Evolutionary conservation across 78 protist genomes (phyloP).

Genomic region (Anaeramoeba ignava): DNA sequence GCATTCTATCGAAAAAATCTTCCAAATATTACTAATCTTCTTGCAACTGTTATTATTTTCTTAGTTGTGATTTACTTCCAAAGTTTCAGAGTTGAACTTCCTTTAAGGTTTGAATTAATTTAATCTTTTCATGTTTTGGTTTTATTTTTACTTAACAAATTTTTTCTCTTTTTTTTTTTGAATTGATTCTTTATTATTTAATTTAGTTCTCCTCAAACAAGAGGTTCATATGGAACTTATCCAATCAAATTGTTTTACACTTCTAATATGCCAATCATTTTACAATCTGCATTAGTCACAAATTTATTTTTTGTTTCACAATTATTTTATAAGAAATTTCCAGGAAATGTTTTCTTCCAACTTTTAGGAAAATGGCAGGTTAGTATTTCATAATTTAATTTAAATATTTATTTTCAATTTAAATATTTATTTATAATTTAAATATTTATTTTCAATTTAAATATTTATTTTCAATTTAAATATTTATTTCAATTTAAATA

Average conservation of each 20-base stretch:
- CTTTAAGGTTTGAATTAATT: conserved; percentile 42
- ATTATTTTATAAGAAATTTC: conserved; percentile 79
- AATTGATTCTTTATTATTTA: neutral
- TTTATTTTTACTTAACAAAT: neutral
- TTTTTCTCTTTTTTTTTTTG: neutral
- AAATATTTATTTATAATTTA: too few species aligned
- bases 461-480: too few species aligned
- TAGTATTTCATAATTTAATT: too few species aligned
- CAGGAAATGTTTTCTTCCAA: conserved; percentile 57
- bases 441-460: too few species aligned
- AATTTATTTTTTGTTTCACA: conserved; percentile 93
- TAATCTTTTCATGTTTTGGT: neutral
- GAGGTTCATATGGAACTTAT: conserved; percentile 59
- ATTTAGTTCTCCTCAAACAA: neutral
- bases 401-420: too few species aligned
- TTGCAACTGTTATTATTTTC: conserved; percentile 95
- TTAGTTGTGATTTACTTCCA: conserved; percentile 95
- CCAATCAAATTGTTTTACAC: conserved; percentile 99
- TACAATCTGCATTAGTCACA: conserved; percentile 91
- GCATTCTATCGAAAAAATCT: conserved; percentile 95
- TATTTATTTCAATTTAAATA: too few species aligned
- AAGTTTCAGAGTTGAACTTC: conserved; percentile 90
- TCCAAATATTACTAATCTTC: conserved; percentile 94
- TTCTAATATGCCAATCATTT: conserved; percentile 97
- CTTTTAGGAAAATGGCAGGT: conserved; percentile 90